Percentiles rank a stretch among this genome's conserved stretches.
Evolutionary conservation across 805 yeast species (phyloP).

Genomic region (Priceomyces carsonii): DNA sequence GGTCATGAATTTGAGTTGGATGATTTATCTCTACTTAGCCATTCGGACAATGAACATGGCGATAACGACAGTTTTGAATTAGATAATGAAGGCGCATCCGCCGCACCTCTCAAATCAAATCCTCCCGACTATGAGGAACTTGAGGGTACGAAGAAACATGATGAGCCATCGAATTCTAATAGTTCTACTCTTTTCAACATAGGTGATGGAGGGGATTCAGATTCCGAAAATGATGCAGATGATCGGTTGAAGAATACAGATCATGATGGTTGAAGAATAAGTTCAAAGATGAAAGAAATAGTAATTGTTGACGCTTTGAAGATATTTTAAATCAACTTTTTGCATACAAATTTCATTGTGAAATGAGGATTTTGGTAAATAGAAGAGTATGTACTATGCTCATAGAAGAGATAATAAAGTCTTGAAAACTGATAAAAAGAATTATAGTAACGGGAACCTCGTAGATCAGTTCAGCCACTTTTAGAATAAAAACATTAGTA

Average conservation of each 20-base stretch:
- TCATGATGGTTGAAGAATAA: no score
- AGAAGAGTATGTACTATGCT: no score
- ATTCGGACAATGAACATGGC: conserved; percentile 38
- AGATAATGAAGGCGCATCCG: conserved; percentile 6
- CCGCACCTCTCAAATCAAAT: conserved; percentile 7
- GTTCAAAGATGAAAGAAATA: no score
- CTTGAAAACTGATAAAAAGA: no score
- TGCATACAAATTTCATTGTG: no score
- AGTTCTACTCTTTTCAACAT: conserved; percentile 42
- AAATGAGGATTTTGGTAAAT: no score
- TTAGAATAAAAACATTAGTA: no score
- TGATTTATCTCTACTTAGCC: conserved; percentile 55
- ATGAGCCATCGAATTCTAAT: conserved; percentile 10
- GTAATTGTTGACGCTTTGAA: no score
- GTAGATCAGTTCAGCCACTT: no score
- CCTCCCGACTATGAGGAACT: conserved; percentile 11
- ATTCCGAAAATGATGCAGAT: conserved; percentile 22
- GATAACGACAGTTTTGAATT: conserved; percentile 41
- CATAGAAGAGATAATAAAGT: no score
- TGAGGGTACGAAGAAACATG: conserved; percentile 7
- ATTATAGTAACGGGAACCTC: no score
- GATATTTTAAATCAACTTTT: no score
- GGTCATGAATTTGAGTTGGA: conserved; percentile 64
- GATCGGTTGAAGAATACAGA: conserved; percentile 16
- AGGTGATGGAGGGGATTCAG: conserved; percentile 37